These are phyloP conservation scores for Colletotrichum sojae DNA, from an alignment of 2,329 filamentous ascomycete species.

Conservation along the genomic window DNA sequence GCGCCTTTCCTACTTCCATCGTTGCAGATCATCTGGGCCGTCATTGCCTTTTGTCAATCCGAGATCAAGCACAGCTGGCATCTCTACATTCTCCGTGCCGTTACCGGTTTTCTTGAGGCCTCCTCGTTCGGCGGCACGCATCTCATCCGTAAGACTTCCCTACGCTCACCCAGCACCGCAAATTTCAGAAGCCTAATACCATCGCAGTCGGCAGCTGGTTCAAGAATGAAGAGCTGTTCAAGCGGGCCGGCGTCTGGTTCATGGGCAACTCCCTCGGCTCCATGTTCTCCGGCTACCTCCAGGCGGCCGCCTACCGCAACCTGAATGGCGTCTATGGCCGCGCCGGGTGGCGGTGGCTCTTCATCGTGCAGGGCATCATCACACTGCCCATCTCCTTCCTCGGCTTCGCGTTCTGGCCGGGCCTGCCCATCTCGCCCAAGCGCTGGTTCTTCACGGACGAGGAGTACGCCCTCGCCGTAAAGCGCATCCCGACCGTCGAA, in stretches of 20 bases:
- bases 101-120: slow-evolving; percentile 43
- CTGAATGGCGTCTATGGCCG: slow-evolving; percentile 63
- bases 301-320: slow-evolving; percentile 67
- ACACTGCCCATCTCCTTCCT: slow-evolving; percentile 44
- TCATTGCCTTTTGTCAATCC: slow-evolving; percentile 47
- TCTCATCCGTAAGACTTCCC: slow-evolving; percentile 44
- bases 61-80: slow-evolving; percentile 45
- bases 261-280: slow-evolving; percentile 65
- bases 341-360: slow-evolving; percentile 56
- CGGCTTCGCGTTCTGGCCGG: slow-evolving; percentile 52
- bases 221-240: slow-evolving; percentile 57
- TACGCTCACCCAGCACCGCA: no score
- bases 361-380: slow-evolving; percentile 54
- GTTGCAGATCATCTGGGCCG: slow-evolving; percentile 44
- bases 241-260: slow-evolving; percentile 64
- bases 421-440: slow-evolving; percentile 48
- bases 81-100: slow-evolving; percentile 43
- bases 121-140: slow-evolving; percentile 48
- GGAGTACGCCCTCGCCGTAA: slow-evolving; percentile 46
- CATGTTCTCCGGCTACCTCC: slow-evolving; percentile 71
- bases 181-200: slow-evolving; percentile 14
- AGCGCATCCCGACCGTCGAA: slow-evolving; percentile 45
- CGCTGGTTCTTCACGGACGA: slow-evolving; percentile 48
- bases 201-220: slow-evolving; percentile 61
- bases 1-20: slow-evolving; percentile 45